Evolutionary conservation across 140 eudicot species (phyloP).

Genomic region (Bidens hawaiensis): DNA sequence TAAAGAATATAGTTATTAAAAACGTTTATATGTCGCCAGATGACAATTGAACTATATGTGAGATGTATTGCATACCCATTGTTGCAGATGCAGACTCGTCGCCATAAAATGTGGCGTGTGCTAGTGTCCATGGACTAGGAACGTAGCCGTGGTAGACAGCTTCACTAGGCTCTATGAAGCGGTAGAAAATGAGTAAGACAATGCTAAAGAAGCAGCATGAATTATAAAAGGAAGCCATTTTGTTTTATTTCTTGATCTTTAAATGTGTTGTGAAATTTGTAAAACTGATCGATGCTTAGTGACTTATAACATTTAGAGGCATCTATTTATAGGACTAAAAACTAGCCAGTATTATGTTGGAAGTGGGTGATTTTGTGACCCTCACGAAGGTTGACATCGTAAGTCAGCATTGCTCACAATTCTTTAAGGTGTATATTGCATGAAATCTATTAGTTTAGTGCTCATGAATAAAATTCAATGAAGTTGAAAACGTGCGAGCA

Average conservation of each 20-base stretch:
- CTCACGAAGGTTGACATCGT: too few relatives aligned
- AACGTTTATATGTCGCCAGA: too few relatives aligned
- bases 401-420: too few relatives aligned
- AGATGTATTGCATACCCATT: constrained; percentile 54
- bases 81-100: constrained; percentile 75
- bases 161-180: constrained; percentile 6
- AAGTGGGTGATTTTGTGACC: too few relatives aligned
- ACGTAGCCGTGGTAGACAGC: constrained; percentile 29
- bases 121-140: too few relatives aligned
- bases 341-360: background rate
- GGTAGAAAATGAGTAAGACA: constrained; percentile 14
- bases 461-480: too few relatives aligned
- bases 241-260: background rate
- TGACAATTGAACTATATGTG: background rate
- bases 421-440: too few relatives aligned
- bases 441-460: too few relatives aligned
- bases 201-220: constrained; percentile 23
- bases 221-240: constrained; percentile 39
- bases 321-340: constrained; percentile 40
- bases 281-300: constrained; percentile 13
- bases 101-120: constrained; percentile 84
- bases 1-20: background rate
- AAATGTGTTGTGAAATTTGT: constrained; percentile 10
- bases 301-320: constrained; percentile 11
- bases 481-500: too few relatives aligned